Evolutionary conservation across 2,329 filamentous ascomycete genomes (phyloP).

Genomic region (Sarocladium strictum): DNA sequence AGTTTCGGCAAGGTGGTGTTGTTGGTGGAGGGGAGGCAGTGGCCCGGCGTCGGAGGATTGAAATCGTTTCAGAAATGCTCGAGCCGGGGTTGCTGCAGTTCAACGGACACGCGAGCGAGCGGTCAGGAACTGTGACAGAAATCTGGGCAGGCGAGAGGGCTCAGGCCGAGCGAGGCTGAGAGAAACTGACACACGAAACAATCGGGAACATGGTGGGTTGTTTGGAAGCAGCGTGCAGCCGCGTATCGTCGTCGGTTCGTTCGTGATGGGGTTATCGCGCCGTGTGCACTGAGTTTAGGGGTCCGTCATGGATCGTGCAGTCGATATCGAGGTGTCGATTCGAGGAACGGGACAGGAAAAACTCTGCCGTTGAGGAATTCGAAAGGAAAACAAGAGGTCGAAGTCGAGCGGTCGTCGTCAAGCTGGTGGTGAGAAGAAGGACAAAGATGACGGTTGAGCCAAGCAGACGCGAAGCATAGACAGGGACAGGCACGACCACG

Average conservation of each 20-base stretch:
- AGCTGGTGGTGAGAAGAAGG: not conserved
- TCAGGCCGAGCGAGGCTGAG: conserved; percentile 7
- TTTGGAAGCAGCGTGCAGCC: conserved; percentile 5
- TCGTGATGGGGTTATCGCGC: not conserved
- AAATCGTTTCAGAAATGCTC: conserved; percentile 8
- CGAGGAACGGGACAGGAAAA: not conserved
- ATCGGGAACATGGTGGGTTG: conserved; percentile 4
- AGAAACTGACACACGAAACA: conserved; percentile 6
- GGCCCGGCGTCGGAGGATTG: conserved; percentile 8
- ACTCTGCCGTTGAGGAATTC: not conserved
- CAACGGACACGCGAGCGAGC: conserved; percentile 4
- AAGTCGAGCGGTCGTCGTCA: not conserved
- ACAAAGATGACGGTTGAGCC: not conserved
- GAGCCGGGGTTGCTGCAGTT: not conserved
- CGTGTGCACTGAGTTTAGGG: not conserved
- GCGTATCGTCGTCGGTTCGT: not conserved
- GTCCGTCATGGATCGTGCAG: not conserved
- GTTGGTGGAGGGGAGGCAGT: not conserved
- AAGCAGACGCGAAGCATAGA: not conserved
- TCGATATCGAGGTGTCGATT: not conserved
- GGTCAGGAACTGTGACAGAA: conserved; percentile 2
- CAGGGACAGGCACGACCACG: not conserved
- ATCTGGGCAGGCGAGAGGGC: not conserved
- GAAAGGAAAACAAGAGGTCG: not conserved
- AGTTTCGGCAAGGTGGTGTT: not conserved